Conservation (phyloP, 192 early-diverging fungal species). For the Entomortierella parvispora region DNA sequence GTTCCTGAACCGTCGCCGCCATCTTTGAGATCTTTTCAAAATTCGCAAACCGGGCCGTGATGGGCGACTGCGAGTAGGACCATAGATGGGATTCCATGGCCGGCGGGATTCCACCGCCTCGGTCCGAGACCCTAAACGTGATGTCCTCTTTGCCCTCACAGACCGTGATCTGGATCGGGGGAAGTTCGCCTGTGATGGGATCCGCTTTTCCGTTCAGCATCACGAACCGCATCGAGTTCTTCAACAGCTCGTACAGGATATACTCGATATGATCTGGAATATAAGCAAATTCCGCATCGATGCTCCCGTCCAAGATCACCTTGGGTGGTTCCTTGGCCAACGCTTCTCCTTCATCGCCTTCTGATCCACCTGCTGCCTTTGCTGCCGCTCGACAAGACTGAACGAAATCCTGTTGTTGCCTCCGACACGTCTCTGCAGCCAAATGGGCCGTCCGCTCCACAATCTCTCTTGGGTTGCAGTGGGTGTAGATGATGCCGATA, state of each 20-base stretch:
- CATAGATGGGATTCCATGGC: conserved; percentile 77
- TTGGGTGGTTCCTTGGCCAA: conserved; percentile 70
- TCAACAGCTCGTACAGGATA: conserved; percentile 91
- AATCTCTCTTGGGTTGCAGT: conserved; percentile 62
- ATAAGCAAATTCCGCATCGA: conserved; percentile 84
- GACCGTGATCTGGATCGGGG: conserved; percentile 89
- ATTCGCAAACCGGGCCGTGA: conserved; percentile 62
- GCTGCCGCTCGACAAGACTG: background rate
- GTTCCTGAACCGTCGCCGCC: conserved; percentile 80
- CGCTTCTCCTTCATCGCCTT: too few relatives aligned
- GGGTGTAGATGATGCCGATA: conserved; percentile 73
- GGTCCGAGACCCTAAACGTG: conserved; percentile 88
- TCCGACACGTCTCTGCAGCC: conserved; percentile 15
- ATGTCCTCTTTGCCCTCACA: conserved; percentile 80
- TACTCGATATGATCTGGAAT: conserved; percentile 96
- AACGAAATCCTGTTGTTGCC: too few relatives aligned
- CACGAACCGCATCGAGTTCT: conserved; percentile 78
- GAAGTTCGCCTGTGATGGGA: conserved; percentile 54
- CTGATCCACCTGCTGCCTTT: too few relatives aligned
- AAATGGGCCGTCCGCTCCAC: conserved; percentile 28
- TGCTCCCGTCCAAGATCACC: conserved; percentile 79
- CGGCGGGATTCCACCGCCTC: conserved; percentile 88
- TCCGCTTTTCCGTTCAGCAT: background rate
- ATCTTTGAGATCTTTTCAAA: conserved; percentile 81
- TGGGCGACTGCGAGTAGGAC: conserved; percentile 76